Base-by-base conservation (phyloP, 495 filamentous ascomycete genomes). In the Xylaria acuta region DNA sequence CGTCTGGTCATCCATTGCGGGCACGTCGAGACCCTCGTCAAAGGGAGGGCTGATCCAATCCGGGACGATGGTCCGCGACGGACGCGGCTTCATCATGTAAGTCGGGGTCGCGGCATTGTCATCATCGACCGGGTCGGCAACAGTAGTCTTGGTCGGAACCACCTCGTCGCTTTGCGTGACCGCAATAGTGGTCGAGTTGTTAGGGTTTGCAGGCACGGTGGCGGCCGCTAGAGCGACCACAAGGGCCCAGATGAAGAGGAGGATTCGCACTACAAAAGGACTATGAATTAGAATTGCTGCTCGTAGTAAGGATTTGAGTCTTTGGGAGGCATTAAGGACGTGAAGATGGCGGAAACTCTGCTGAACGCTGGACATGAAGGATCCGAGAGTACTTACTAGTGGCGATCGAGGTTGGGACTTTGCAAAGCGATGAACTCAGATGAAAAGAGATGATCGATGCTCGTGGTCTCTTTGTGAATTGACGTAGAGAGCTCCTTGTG, bases 41-140 rank as follows among this genome's bases (percentile, higher is more conserved):
- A 38, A 60, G 32, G 32, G 32, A 3, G 58, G 58, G 58, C 58
- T 60, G 32, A 60, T 38, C 58, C 58, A 60, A 11, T 60, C 32
- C 2, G 30, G 34, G 16, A n/a, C 20, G 8, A 22, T 11, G 1
- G 58, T 60, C 18, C 34, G 58, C 32, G 32, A n/a, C 4, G 58
- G 58, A 20, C 18, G 58, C 32, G 32, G 32, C 18, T 60, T 22
- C 0, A 22, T 4, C 47, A 51, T 51, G 47, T 22, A 20, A 3
- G 58, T 60, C 1, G 58, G 58, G 7, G 58, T n/a, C 1, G 34
- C 32, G 38, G 16, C 58, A 27, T 34, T 6, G 11, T 38, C 34
- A 1, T 60, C 58, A 18, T n/a, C 58, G 58, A n/a, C 0, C 27
- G 27, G 25, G 5, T 56, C 53, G 12, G 14, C 14, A 5, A 12